Conservation (phyloP, 768 basidiomycete species). For the Leccinum longicurvipes region DNA sequence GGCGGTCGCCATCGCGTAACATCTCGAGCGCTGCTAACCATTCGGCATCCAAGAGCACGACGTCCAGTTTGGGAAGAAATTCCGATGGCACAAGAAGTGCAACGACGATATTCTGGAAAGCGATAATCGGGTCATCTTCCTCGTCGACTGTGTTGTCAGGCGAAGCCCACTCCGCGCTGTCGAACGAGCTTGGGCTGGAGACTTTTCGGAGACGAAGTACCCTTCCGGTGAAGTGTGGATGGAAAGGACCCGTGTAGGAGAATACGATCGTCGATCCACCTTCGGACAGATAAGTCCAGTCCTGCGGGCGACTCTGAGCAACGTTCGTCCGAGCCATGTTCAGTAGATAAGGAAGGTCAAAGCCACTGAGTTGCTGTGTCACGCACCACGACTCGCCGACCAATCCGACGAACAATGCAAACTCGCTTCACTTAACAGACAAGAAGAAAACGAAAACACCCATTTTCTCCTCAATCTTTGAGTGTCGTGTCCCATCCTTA, state of each 20-base stretch:
- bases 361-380: not conserved
- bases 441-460: not conserved
- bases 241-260: constrained; percentile 61
- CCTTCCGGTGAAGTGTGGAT: constrained; percentile 53
- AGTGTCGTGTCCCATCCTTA: not conserved
- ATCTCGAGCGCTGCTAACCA: constrained; percentile 62
- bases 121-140: constrained; percentile 40
- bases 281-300: constrained; percentile 89
- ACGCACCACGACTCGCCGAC: too few relatives aligned
- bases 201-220: constrained; percentile 79
- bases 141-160: constrained; percentile 27
- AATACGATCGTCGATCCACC: constrained; percentile 93
- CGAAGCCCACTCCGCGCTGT: not conserved
- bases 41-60: constrained; percentile 39
- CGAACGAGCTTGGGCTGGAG: constrained; percentile 20
- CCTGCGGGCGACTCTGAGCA: constrained; percentile 31
- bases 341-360: not conserved
- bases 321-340: constrained; percentile 18
- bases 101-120: constrained; percentile 66
- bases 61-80: constrained; percentile 56
- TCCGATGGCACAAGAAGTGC: constrained; percentile 57
- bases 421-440: not conserved
- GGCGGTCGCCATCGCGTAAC: constrained; percentile 49
- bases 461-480: not conserved
- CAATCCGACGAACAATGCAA: constrained; percentile 22